Base-by-base conservation (phyloP, 371 early-diverging fungal genomes). In the Dentiscutata heterogama region DNA sequence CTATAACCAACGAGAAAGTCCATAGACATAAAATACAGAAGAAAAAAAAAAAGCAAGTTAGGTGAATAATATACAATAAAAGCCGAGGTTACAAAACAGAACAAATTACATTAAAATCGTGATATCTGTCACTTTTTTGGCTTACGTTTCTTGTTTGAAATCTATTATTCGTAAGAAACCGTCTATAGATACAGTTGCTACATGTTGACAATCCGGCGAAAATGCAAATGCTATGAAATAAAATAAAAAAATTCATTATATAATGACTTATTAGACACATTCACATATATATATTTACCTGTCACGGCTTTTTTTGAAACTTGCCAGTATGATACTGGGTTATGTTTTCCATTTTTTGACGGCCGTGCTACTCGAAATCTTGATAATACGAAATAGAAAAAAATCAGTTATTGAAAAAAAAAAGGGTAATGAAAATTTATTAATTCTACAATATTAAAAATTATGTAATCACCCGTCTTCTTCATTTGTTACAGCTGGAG, bases 141-240 rank as follows among this genome's bases (percentile, higher is more conserved):
- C 84, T 63, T 81, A 92, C 90, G 83, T 86, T 82, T 96, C 97
- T 18, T 88, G 82, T 22, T 85, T 83, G 83, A 92, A 94, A 85
- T 98, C 94, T 67, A 97, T 88, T 10, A 97, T 86, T 8, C 94
- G 89, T 65, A 98, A 83, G 20, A 85, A 83, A 6, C 97, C 97
- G 85, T 96, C 97, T 82, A 92, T 82, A 51, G 93, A 87, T 3
- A 94, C 93, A 20, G 95, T 87, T 0, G 97, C 97, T 22, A 96
- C 90, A 86, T 95, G 96, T 58, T 90, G 89, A 50, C 91, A 88
- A 84, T 97, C 96, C 0, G 98, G 97, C 18, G 97, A 94, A 87
- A 97, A 97, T 22, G 94, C 90, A 72, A 97, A 90, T 29, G 92
- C 94, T 90, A 83, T 51, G 61, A 27, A 67, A 20, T 54, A 29